Evolutionary conservation across 2,329 filamentous ascomycete species (phyloP).

Genomic region (Fusarium hainanense): DNA sequence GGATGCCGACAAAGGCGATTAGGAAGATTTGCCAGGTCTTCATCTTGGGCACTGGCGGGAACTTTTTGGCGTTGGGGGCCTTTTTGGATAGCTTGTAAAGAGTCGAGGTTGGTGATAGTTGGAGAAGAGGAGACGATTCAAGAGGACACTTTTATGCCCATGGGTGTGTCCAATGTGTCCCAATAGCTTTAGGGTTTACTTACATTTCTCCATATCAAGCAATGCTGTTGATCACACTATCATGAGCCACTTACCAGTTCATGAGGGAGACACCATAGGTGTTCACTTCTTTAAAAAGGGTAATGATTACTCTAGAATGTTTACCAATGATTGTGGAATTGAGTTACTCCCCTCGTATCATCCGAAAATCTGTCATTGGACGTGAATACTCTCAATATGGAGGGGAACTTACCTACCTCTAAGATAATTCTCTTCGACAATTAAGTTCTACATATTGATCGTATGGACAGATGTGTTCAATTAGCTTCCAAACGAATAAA

Average conservation of each 20-base stretch:
- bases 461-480: neutral
- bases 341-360: neutral
- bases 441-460: neutral
- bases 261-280: accelerated
- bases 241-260: neutral
- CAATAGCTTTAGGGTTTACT: neutral
- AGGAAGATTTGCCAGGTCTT: neutral
- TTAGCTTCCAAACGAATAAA: neutral
- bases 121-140: neutral
- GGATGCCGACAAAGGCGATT: neutral
- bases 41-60: neutral
- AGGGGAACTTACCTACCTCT: neutral
- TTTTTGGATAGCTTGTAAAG: neutral
- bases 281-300: neutral
- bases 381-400: accelerated
- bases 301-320: neutral
- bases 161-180: accelerated
- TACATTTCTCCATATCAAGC: neutral
- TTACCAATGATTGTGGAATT: neutral
- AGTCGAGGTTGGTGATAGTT: neutral
- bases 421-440: neutral
- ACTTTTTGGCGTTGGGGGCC: neutral
- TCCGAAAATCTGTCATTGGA: neutral
- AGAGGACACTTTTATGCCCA: neutral
- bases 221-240: neutral